Evolutionary conservation across 441 rosid species (phyloP).

Genomic region (Omphalea diandra): DNA sequence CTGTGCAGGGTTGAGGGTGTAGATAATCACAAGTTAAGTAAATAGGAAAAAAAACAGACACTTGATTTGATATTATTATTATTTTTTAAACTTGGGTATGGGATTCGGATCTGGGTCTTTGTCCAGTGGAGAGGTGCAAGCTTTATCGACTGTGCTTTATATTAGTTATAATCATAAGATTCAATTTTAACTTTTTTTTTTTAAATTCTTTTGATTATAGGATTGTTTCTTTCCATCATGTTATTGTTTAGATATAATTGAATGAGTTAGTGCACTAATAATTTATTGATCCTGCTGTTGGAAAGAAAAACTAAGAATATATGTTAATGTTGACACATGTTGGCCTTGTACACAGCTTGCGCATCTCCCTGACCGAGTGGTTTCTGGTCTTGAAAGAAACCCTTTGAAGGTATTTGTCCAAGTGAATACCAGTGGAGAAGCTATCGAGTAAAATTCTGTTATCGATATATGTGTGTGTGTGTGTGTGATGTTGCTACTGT

Average conservation of each 20-base stretch:
- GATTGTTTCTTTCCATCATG: background rate
- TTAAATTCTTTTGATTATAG: no score
- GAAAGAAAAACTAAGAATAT: no score
- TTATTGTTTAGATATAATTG: background rate
- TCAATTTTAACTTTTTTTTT: no score
- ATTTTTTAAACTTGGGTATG: no score
- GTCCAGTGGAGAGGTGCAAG: no score
- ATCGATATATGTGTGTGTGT: no score
- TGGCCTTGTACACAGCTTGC: constrained; percentile 57
- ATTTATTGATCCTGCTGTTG: background rate
- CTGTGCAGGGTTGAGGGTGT: constrained; percentile 69
- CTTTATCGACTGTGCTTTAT: no score
- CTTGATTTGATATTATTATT: background rate
- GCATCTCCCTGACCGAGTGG: constrained; percentile 64
- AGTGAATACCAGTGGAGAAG: constrained; percentile 93
- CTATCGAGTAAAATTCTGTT: constrained; percentile 50
- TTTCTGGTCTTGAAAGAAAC: constrained; percentile 70
- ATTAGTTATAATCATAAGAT: background rate
- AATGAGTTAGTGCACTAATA: no score
- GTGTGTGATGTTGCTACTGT: no score
- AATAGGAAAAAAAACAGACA: no score
- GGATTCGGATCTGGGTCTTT: no score
- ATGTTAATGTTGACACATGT: constrained; percentile 4
- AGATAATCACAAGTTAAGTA: constrained; percentile 79
- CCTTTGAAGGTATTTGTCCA: constrained; percentile 86